Conservation (phyloP, 2,329 filamentous ascomycete genomes). For the Aspergillus sp. region DNA sequence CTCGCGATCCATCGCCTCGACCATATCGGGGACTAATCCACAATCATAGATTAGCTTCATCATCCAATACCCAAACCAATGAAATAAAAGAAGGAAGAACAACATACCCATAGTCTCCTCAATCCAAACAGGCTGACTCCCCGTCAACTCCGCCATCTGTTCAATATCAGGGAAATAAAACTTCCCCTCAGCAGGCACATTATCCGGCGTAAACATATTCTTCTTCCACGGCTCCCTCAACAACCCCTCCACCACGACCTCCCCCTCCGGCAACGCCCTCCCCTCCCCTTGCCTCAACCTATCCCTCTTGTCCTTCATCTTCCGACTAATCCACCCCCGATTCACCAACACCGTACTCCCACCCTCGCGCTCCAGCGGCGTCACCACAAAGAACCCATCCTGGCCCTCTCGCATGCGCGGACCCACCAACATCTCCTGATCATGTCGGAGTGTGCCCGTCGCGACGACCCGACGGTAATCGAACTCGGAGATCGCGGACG, state of each 20-base stretch:
- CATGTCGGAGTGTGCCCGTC: slow-evolving; percentile 74
- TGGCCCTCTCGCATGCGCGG: slow-evolving; percentile 86
- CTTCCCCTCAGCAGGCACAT: slow-evolving; percentile 76
- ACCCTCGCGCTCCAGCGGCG: slow-evolving; percentile 73
- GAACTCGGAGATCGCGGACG: slow-evolving; percentile 79
- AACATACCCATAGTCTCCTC: slow-evolving; percentile 86
- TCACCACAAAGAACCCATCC: slow-evolving; percentile 88
- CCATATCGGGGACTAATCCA: slow-evolving; percentile 69
- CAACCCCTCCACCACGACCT: slow-evolving; percentile 73
- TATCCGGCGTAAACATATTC: slow-evolving; percentile 95
- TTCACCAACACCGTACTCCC: slow-evolving; percentile 78
- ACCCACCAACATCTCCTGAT: slow-evolving; percentile 94
- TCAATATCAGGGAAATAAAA: slow-evolving; percentile 95
- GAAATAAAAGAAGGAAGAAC: background rate
- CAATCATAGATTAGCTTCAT: background rate
- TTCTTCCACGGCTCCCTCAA: slow-evolving; percentile 92
- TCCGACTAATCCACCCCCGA: slow-evolving; percentile 87
- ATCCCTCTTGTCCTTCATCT: slow-evolving; percentile 64
- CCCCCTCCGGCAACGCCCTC: slow-evolving; percentile 63
- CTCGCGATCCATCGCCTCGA: slow-evolving; percentile 74
- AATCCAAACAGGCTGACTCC: slow-evolving; percentile 88
- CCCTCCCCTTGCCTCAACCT: slow-evolving; percentile 49
- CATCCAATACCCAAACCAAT: background rate
- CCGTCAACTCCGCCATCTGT: slow-evolving; percentile 82
- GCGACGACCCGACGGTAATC: slow-evolving; percentile 85